A percentile compares a stretch with the other conserved stretches of the same genome.
These are phyloP conservation scores for Fusarium aywerte DNA, from an alignment of 2,329 filamentous ascomycete species.

Conservation along the genomic window DNA sequence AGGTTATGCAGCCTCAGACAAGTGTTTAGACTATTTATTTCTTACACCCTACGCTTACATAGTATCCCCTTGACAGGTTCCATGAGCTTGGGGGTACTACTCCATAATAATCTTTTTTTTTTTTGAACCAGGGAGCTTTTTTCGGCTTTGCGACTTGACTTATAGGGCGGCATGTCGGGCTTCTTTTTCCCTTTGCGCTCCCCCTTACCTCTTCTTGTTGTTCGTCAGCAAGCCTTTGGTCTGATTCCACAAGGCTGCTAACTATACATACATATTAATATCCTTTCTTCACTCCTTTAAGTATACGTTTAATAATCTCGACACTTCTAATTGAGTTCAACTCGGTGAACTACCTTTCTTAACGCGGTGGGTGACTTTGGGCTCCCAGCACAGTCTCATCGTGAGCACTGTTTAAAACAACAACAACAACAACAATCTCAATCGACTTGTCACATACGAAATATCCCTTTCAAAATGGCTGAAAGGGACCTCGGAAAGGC, in stretches of 20 bases:
- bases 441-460: not conserved
- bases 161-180: conserved; percentile 37
- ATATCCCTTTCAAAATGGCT: conserved; percentile 38
- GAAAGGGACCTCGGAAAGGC: conserved; percentile 47
- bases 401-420: conserved; percentile 22
- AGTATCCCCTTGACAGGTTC: not conserved
- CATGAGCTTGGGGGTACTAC: not conserved
- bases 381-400: conserved; percentile 42
- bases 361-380: conserved; percentile 45
- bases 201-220: conserved; percentile 13
- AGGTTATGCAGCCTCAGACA: too few relatives aligned
- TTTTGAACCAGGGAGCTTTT: not conserved
- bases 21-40: too few relatives aligned
- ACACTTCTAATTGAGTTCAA: not conserved
- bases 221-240: conserved; percentile 10
- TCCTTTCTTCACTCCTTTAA: not conserved
- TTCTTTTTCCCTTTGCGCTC: conserved; percentile 21
- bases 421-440: too few relatives aligned
- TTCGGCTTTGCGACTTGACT: conserved; percentile 10
- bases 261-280: conserved; percentile 13
- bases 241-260: conserved; percentile 7
- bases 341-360: not conserved
- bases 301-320: not conserved
- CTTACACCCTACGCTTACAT: too few relatives aligned
- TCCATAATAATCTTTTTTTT: conserved; percentile 29